Evolutionary conservation across 1,284 basidiomycete genomes (phyloP).

Genomic region (Leucocoprinus gongylophorus): DNA sequence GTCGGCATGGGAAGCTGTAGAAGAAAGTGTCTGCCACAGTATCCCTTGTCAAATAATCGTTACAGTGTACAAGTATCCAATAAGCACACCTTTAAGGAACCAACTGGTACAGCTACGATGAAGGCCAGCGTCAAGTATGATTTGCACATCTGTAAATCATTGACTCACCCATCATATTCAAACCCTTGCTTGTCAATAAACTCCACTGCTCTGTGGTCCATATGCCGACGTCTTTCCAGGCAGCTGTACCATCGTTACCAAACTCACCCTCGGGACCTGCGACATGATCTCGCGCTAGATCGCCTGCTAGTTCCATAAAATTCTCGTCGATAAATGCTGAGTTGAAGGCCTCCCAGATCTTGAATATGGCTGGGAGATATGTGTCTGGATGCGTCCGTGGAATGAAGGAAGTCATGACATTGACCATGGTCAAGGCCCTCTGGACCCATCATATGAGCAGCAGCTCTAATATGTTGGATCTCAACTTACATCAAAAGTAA

Average conservation of each 20-base stretch:
- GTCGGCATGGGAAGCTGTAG: slow-evolving; percentile 66
- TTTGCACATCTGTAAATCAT: neutral
- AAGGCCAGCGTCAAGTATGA: slow-evolving; percentile 4
- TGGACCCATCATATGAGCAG: slow-evolving; percentile 22
- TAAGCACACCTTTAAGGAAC: slow-evolving; percentile 46
- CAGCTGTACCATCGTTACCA: slow-evolving; percentile 48
- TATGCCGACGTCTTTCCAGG: slow-evolving; percentile 80
- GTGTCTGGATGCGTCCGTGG: slow-evolving; percentile 61
- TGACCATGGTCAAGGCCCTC: slow-evolving; percentile 60
- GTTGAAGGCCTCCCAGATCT: slow-evolving; percentile 82
- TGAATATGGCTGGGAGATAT: slow-evolving; percentile 72
- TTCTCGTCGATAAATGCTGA: slow-evolving; percentile 78
- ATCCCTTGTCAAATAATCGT: slow-evolving; percentile 2
- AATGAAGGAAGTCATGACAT: slow-evolving; percentile 71
- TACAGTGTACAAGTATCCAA: neutral
- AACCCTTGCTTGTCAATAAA: slow-evolving; percentile 78
- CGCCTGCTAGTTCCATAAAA: slow-evolving; percentile 75
- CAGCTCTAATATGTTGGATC: slow-evolving; percentile 7
- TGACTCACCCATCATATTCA: slow-evolving; percentile 79
- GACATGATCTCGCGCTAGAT: slow-evolving; percentile 73
- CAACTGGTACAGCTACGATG: slow-evolving; percentile 67
- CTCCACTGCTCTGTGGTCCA: slow-evolving; percentile 87
- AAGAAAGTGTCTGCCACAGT: slow-evolving; percentile 45
- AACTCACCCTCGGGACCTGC: slow-evolving; percentile 48
- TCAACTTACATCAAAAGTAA: slow-evolving; percentile 52